A percentile compares a stretch with the other conserved stretches of the same genome.
These are phyloP conservation scores for Sorghum bicolor DNA, from an alignment of 176 grass and related monocot species.

Conservation along the genomic window Sorghum_bicolor_NCBIv3 NC_012872.2:63591001-63591500, in stretches of 20 bases:
- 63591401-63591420: neutral
- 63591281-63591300: constrained; percentile 72
- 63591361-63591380: neutral
- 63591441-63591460: constrained; percentile 9
- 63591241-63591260: constrained; percentile 92
- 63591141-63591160: constrained; percentile 73
- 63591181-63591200: constrained; percentile 90
- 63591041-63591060: constrained; percentile 71
- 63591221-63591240: constrained; percentile 83
- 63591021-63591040: constrained; percentile 43
- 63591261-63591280: constrained; percentile 65
- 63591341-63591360: neutral
- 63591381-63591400: neutral
- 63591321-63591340: neutral
- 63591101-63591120: constrained; percentile 68
- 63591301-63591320: constrained; percentile 64
- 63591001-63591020: constrained; percentile 65
- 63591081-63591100: constrained; percentile 87
- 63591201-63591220: constrained; percentile 96
- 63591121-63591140: constrained; percentile 86
- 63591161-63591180: constrained; percentile 99
- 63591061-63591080: constrained; percentile 98
- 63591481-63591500: neutral
- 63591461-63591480: too few species aligned
- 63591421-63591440: constrained; percentile 4